A percentile compares a stretch with the other conserved stretches of the same genome.
phyloP scores from a whole-genome alignment of 345 rosid species.

The Leavenworthia alabamica region DNA sequence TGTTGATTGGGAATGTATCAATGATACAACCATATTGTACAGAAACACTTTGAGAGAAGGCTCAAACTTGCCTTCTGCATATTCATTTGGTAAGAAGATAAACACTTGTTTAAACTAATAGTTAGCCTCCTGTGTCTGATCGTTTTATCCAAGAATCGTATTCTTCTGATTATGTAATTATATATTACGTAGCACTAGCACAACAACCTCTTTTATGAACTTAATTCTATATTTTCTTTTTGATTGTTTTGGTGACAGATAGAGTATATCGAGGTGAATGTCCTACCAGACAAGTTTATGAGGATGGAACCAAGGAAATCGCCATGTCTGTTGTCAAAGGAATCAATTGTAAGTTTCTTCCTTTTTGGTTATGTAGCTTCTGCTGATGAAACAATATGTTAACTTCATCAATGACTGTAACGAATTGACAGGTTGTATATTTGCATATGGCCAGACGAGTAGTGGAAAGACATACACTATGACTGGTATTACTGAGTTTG shows the following conservation, averaged over 20 bases:
- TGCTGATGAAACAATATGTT: background rate
- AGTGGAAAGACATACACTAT: conserved; percentile 99
- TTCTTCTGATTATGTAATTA: background rate
- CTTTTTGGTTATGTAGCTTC: too few species aligned
- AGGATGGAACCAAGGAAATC: conserved; percentile 69
- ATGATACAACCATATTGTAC: conserved; percentile 67
- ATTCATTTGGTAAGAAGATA: conserved; percentile 61
- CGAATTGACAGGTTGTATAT: conserved; percentile 62
- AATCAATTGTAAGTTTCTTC: conserved; percentile 66
- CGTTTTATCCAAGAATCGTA: too few species aligned
- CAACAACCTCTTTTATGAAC: background rate
- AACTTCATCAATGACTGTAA: conserved; percentile 3
- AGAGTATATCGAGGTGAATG: conserved; percentile 85
- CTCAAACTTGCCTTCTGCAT: conserved; percentile 73
- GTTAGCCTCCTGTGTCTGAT: too few species aligned
- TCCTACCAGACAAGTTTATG: conserved; percentile 69
- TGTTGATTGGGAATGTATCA: conserved; percentile 97
- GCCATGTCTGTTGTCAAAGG: conserved; percentile 87
- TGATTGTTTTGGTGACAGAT: conserved; percentile 41
- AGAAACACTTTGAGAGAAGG: conserved; percentile 93
- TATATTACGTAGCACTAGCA: background rate
- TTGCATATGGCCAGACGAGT: conserved; percentile 99
- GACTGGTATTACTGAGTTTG: conserved; percentile 76
- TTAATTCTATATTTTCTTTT: background rate
- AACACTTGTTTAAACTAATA: background rate